Conservation (phyloP, 805 yeast species). For the Candida takata region DNA sequence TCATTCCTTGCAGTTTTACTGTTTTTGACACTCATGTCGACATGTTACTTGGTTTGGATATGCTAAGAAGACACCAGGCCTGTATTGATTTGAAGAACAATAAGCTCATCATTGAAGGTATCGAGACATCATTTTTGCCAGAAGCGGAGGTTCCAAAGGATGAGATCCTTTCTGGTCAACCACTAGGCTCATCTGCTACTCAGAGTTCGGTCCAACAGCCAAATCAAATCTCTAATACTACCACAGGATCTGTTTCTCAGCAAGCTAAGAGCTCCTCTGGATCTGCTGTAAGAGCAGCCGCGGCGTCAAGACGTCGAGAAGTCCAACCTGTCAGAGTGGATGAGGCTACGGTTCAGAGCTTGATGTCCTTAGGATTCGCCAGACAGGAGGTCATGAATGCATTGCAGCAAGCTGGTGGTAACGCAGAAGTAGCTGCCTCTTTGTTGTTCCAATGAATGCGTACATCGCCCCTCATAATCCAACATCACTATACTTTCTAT, state of each 20-base stretch:
- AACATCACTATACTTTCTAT: conserved; percentile 9
- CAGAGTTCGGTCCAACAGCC: too few species aligned
- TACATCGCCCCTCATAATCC: background rate
- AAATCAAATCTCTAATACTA: background rate
- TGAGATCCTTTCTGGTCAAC: background rate
- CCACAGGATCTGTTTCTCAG: background rate
- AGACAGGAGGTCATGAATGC: conserved; percentile 59
- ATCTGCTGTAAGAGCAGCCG: too few species aligned
- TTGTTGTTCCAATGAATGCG: conserved; percentile 41
- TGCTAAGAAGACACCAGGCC: conserved; percentile 86
- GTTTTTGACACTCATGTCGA: conserved; percentile 70
- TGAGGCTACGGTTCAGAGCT: conserved; percentile 36
- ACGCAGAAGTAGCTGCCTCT: conserved; percentile 83
- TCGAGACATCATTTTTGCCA: conserved; percentile 62
- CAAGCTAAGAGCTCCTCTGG: too few species aligned
- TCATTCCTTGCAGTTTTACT: conserved; percentile 60
- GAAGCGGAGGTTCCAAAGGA: conserved; percentile 60
- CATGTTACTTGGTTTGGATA: conserved; percentile 79
- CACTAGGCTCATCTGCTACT: background rate
- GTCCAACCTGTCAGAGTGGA: background rate
- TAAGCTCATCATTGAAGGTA: conserved; percentile 62
- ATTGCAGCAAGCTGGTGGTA: conserved; percentile 59
- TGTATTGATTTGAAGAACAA: conserved; percentile 64
- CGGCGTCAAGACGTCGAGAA: conserved; percentile 12
- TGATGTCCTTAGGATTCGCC: conserved; percentile 67